Conservation (phyloP, 768 basidiomycete species). For the Boletus subparvulus region DNA sequence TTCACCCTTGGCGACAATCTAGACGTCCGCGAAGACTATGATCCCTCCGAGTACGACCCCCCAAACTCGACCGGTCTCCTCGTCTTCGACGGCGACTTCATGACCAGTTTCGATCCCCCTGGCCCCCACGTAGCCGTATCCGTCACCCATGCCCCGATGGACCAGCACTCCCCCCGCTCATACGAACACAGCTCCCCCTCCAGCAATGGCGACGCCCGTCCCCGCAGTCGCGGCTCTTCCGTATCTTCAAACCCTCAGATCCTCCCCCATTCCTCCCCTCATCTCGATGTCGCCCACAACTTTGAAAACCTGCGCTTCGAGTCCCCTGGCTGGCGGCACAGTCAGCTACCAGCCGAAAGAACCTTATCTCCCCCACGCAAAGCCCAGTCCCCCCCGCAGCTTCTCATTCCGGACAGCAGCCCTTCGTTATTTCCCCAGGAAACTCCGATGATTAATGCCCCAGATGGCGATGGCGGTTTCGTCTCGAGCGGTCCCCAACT, state of each 20-base stretch:
- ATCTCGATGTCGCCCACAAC: conserved; percentile 52
- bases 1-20: conserved; percentile 51
- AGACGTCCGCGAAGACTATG: conserved; percentile 52
- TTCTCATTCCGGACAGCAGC: conserved; percentile 57
- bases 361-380: conserved; percentile 45
- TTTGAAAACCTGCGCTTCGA: conserved; percentile 66
- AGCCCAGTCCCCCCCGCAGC: conserved; percentile 62
- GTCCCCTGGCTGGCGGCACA: conserved; percentile 58
- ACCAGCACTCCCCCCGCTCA: conserved; percentile 41
- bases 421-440: conserved; percentile 42
- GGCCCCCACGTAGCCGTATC: conserved; percentile 39
- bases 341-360: conserved; percentile 45
- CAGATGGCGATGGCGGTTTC: conserved; percentile 52
- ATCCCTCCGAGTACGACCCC: conserved; percentile 71
- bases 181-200: conserved; percentile 69
- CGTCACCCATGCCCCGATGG: conserved; percentile 36
- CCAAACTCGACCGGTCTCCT: conserved; percentile 51
- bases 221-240: conserved; percentile 63
- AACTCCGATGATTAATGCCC: conserved; percentile 58
- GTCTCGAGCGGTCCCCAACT: conserved; percentile 57
- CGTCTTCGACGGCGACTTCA: conserved; percentile 57
- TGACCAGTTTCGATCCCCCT: conserved; percentile 32
- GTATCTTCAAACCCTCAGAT: conserved; percentile 56
- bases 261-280: conserved; percentile 49
- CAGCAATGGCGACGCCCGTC: conserved; percentile 52